Conservation (phyloP, 805 yeast genomes). For the Cyberlindnera petersonii region DNA sequence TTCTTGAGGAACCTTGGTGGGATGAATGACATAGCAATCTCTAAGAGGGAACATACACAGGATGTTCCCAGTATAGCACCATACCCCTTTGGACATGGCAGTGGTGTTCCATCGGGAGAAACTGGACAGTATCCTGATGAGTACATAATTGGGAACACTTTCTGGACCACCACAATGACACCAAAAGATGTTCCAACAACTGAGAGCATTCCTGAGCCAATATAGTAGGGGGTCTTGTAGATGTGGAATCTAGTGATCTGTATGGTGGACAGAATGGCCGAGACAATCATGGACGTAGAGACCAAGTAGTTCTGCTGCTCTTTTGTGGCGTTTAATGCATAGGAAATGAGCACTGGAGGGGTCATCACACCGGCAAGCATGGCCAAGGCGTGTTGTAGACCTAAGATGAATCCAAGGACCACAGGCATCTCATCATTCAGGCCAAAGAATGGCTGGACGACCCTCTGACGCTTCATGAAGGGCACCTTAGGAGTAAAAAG, state of each 20-base stretch:
- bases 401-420: slow-evolving; percentile 67
- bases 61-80: slow-evolving; percentile 82
- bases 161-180: slow-evolving; percentile 73
- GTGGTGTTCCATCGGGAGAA: slow-evolving; percentile 57
- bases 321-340: slow-evolving; percentile 54
- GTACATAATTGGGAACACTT: slow-evolving; percentile 81
- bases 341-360: slow-evolving; percentile 73
- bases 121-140: slow-evolving; percentile 60
- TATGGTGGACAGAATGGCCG: slow-evolving; percentile 65
- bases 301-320: slow-evolving; percentile 57
- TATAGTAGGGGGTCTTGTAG: slow-evolving; percentile 64
- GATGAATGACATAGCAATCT: slow-evolving; percentile 66
- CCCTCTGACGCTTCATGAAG: slow-evolving; percentile 42
- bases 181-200: slow-evolving; percentile 92
- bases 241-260: slow-evolving; percentile 82
- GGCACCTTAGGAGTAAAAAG: slow-evolving; percentile 81
- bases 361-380: slow-evolving; percentile 90
- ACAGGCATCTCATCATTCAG: slow-evolving; percentile 77
- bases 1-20: slow-evolving; percentile 71
- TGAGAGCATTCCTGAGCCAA: slow-evolving; percentile 88
- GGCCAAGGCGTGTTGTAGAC: slow-evolving; percentile 83
- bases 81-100: slow-evolving; percentile 87
- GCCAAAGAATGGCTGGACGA: slow-evolving; percentile 77
- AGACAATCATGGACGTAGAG: slow-evolving; percentile 68
- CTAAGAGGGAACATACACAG: slow-evolving; percentile 67